Evolutionary conservation across 805 yeast genomes (phyloP).

Genomic region (Teunomyces atbi): DNA sequence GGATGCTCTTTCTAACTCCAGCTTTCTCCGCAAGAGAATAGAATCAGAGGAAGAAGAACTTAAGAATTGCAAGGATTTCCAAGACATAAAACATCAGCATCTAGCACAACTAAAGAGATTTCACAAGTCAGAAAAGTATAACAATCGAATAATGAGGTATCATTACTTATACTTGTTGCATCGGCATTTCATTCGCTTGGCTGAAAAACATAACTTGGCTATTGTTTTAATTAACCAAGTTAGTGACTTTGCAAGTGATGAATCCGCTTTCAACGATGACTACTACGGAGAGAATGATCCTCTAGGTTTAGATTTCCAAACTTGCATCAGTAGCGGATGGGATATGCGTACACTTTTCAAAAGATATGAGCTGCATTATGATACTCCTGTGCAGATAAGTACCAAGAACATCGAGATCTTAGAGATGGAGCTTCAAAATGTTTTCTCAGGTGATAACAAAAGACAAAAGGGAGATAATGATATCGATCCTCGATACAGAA

Average conservation of each 20-base stretch:
- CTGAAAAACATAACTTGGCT: conserved; percentile 16
- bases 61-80: conserved; percentile 10
- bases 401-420: neutral
- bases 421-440: conserved; percentile 3
- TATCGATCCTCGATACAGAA: conserved; percentile 11
- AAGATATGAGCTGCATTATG: neutral
- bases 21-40: conserved; percentile 30
- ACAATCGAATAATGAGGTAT: conserved; percentile 16
- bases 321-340: conserved; percentile 24
- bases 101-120: conserved; percentile 19
- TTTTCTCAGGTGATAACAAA: neutral
- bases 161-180: conserved; percentile 18
- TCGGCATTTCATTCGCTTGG: conserved; percentile 17
- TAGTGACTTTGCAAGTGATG: conserved; percentile 16
- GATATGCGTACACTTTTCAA: conserved; percentile 8
- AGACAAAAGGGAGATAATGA: conserved; percentile 3
- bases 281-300: conserved; percentile 10
- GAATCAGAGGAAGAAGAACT: conserved; percentile 17
- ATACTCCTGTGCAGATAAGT: neutral
- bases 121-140: conserved; percentile 23
- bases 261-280: neutral
- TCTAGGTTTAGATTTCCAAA: conserved; percentile 16
- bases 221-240: conserved; percentile 25
- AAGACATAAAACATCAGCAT: conserved; percentile 14
- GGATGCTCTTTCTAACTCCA: conserved; percentile 33